Base-by-base conservation (phyloP, 805 yeast genomes). In the Scheffersomyces coipomensis region DNA sequence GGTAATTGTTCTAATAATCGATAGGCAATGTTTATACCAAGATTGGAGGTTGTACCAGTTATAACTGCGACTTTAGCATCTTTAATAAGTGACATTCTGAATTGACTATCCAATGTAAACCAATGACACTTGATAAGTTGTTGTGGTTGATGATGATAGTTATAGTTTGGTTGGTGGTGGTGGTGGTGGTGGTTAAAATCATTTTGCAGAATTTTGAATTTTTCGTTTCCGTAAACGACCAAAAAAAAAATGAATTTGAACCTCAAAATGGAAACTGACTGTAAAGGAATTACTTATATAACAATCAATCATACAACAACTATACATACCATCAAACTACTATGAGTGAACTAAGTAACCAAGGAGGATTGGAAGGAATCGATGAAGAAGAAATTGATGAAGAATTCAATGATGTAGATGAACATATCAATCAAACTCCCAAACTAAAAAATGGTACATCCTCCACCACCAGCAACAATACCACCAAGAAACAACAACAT, bases 11-110 rank as follows among this genome's bases (percentile, higher is more conserved):
- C 83, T 5, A 93, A 70, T 21, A 93, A 67, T 36, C 97, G 71
- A 56, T 84, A 80, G 8, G 95, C 96, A 18, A 89, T 85, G 51
- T 88, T 86, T 45, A 86, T 67, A 5, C 99, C 99, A 23, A 93
- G 75, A 55, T 87, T 89, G 35, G 74, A 68, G n/a, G 69, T 57
- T 4, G 71, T 65, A 3, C 75, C 75, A 5, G 72, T 63, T 27
- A 69, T 66, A 4, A 69, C 48, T 2, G 71, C 73, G 11, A 67
- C 73, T 37, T 58, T 60, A 22, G 56, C 44, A 13, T 55, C 51
- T 22, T 40, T 43, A 12, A 45, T 42, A n/a, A 45, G 38, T 22
- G 49, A 45, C 49, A 45, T 45, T 21, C n/a, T n/a, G n/a, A n/a
- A n/a, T n/a, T n/a, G n/a, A n/a, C n/a, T n/a, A n/a, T n/a, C n/a